Evolutionary conservation across 768 basidiomycete genomes (phyloP).

Genomic region (Tephrocybe sp.): DNA sequence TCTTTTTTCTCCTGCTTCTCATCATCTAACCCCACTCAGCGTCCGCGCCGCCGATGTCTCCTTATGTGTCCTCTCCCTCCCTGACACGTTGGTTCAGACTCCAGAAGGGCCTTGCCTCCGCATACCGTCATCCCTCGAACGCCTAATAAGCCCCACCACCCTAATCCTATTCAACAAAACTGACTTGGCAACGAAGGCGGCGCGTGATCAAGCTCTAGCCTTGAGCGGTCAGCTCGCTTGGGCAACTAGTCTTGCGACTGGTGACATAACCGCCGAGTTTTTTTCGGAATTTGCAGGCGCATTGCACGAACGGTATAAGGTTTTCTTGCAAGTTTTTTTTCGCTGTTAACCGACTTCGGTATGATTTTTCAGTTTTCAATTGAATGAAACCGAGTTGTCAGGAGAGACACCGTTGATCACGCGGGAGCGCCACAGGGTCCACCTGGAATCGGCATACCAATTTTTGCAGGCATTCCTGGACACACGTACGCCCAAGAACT

Average conservation of each 20-base stretch:
- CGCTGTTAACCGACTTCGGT: neutral
- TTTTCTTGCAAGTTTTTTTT: neutral
- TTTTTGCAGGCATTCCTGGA: constrained; percentile 64
- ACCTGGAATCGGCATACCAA: constrained; percentile 61
- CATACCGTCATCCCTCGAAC: constrained; percentile 46
- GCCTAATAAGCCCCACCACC: constrained; percentile 54
- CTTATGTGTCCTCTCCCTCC: constrained; percentile 79
- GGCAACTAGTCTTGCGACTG: constrained; percentile 60
- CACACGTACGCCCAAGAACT: constrained; percentile 14
- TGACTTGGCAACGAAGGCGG: constrained; percentile 43
- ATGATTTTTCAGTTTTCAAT: constrained; percentile 27
- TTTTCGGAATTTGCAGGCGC: constrained; percentile 52
- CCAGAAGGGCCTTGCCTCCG: constrained; percentile 12
- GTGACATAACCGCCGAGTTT: constrained; percentile 57
- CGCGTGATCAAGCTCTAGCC: constrained; percentile 1
- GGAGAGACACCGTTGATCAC: constrained; percentile 64
- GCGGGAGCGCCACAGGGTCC: constrained; percentile 74
- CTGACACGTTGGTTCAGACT: constrained; percentile 33
- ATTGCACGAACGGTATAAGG: constrained; percentile 47
- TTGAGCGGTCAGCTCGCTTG: constrained; percentile 36
- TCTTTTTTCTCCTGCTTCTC: neutral
- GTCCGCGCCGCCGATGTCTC: constrained; percentile 66
- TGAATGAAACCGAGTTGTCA: constrained; percentile 21
- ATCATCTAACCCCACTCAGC: constrained; percentile 33
- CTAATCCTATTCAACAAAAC: constrained; percentile 78